phyloP scores from a whole-genome alignment of 352 stramenopile genomes.

The Elongisporangium prolatum region DNA sequence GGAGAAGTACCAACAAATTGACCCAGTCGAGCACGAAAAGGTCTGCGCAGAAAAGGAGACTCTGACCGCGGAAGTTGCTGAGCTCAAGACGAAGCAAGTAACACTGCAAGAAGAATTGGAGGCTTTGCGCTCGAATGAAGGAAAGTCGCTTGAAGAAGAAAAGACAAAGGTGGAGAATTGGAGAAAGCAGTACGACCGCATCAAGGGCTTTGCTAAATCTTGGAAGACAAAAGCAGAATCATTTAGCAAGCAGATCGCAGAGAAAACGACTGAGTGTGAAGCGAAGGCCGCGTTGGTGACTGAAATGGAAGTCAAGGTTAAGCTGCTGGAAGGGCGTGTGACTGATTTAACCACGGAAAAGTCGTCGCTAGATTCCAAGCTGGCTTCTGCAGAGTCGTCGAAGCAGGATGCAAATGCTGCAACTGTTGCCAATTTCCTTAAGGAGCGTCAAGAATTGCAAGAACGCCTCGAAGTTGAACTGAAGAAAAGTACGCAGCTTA shows the following conservation, averaged over 20 bases:
- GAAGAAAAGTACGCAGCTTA: slow-evolving; percentile 62
- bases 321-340: slow-evolving; percentile 23
- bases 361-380: slow-evolving; percentile 32
- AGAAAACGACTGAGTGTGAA: slow-evolving; percentile 65
- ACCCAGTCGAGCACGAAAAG: slow-evolving; percentile 67
- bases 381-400: slow-evolving; percentile 30
- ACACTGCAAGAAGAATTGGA: slow-evolving; percentile 45
- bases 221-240: slow-evolving; percentile 77
- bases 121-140: slow-evolving; percentile 31
- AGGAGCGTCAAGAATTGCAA: slow-evolving; percentile 53
- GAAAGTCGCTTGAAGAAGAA: slow-evolving; percentile 55
- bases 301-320: slow-evolving; percentile 37
- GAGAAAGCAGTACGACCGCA: slow-evolving; percentile 71
- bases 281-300: slow-evolving; percentile 33
- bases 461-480: slow-evolving; percentile 55
- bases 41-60: slow-evolving; percentile 55
- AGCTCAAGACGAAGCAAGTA: slow-evolving; percentile 33
- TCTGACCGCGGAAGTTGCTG: slow-evolving; percentile 38
- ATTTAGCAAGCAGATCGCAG: slow-evolving; percentile 53
- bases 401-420: slow-evolving; percentile 33
- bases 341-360: slow-evolving; percentile 31
- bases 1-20: slow-evolving; percentile 81
- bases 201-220: slow-evolving; percentile 79
- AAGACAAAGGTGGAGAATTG: slow-evolving; percentile 65
- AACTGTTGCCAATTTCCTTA: slow-evolving; percentile 30